Evolutionary conservation across 2,329 filamentous ascomycete species (phyloP), one percentile per base, ranked within the genome.

Genomic region (Capronia epimyces): DNA sequence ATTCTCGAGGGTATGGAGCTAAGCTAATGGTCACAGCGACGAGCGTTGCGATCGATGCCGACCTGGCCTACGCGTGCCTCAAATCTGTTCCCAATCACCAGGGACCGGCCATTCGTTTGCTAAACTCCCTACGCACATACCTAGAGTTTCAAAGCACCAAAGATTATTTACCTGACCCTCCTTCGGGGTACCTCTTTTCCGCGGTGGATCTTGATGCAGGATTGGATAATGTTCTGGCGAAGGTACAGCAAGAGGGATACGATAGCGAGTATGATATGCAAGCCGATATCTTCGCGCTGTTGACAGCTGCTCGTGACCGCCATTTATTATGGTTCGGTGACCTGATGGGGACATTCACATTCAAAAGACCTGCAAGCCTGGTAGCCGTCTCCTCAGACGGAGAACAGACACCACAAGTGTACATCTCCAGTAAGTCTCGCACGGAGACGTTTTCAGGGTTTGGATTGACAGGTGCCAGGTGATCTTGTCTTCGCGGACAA

Each of bases 261-360:
- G 62, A 66, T 3, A 77, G 71, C 62, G 78, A 82, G 59, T 79
- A 76, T 60, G 72, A 76, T 6, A 79, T 81, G 56, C 75, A 80
- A 58, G 55, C 68, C 6, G 77, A 78, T 22, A 68, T 87, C 2
- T 76, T 77, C 50, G 65, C 71, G 29, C 65, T 79, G 6, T 70
- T 82, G 29, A 71, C 72, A 20, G 70, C 70, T 1, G 77, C 79
- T 2, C 81, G 86, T 58, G 83, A 87, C 62, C 81, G 82, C 1
- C 84, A 87, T 61, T 59, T 71, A 12, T 36, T 8, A 12, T 62
- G 64, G 46, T 9, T 25, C 2, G 46, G 43, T n/a, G 52, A 55
- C 36, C 22, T 56, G 13, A 29, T 52, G 25, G 27, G 34, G 20
- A 41, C 58, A 4, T 56, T 65, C 13, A 66, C 63, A 42, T 67